Base-by-base conservation (phyloP, 2,329 filamentous ascomycete species). In the Fusarium algeriense region DNA sequence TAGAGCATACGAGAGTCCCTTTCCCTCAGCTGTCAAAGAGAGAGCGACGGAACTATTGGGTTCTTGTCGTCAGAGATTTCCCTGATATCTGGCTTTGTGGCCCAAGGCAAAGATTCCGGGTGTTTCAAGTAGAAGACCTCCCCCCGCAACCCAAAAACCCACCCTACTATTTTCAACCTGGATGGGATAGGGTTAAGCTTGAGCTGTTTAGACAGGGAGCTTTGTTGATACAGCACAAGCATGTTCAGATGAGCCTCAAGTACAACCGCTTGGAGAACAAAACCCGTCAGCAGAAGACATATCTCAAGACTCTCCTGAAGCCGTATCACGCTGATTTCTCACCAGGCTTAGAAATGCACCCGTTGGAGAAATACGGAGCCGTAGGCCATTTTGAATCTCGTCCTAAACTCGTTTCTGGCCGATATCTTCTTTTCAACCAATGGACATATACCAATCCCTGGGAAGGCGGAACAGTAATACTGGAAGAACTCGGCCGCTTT, bases 161-260 rank as follows among this genome's bases (percentile, higher is more conserved):
- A 12, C 64, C 64, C 5, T 7, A 11, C 5, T 2, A 2, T 7
- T 0, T 1, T 4, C 12, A 20, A 17, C 10, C 5, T 4, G 19
- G 13, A 2, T 66, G 62, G 46, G 1, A 20, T 2, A 2, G 1
- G 4, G 10, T 6, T 2, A 11, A 2, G 2, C 0, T 6, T 2
- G 3, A 7, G 6, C 6, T 6, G 7, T 50, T 67, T 14, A 4
- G 5, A 11, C 3, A 1, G 8, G 44, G 38, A 37, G 49, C 26
- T 8, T n/a, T 63, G 20, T 28, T 55, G 38, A 14, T 52, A 9
- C 11, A 38, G 5, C 45, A 63, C n/a, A 28, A 28, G 32, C 65
- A 68, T 10, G 40, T 68, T 30, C 57, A 26, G 12, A 28, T 53
- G 35, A 54, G 49, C 38, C 32, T 68, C 45, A 68, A 48, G 26